A percentile compares a stretch with the other conserved stretches of the same genome.
phyloP scores from a whole-genome alignment of 345 rosid species.

The Hibiscus syriacus region DNA sequence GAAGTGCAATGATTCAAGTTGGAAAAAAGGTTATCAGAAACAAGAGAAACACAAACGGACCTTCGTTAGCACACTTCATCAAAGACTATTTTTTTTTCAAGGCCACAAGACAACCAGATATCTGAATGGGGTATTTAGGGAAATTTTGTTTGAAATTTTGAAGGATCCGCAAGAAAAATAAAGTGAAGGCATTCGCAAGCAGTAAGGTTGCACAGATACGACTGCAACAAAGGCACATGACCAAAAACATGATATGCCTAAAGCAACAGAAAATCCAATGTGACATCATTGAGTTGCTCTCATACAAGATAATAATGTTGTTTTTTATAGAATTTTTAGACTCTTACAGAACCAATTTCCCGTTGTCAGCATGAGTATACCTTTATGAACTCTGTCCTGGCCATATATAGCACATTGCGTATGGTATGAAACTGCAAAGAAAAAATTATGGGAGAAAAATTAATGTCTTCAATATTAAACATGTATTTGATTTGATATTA shows the following conservation, averaged over 20 bases:
- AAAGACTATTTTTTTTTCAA: neutral
- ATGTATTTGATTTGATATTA: neutral
- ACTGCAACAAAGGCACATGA: neutral
- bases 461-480: neutral
- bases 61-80: neutral
- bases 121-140: neutral
- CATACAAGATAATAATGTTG: neutral
- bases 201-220: neutral
- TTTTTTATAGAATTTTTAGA: neutral
- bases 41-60: too few species aligned
- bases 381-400: conserved; percentile 68
- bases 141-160: too few species aligned
- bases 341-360: neutral
- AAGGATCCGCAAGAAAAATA: neutral
- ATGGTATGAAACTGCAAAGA: conserved; percentile 61
- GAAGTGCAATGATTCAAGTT: too few species aligned
- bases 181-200: neutral
- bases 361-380: conserved; percentile 25
- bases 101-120: neutral
- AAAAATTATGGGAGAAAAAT: conserved; percentile 2
- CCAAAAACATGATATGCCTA: neutral
- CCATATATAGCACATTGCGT: conserved; percentile 67
- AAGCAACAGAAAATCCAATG: neutral
- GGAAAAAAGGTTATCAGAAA: too few species aligned
- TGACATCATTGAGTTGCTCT: neutral